Evolutionary conservation across 495 filamentous ascomycete genomes (phyloP).

Genomic region (Hypoxylon crocopeplum): DNA sequence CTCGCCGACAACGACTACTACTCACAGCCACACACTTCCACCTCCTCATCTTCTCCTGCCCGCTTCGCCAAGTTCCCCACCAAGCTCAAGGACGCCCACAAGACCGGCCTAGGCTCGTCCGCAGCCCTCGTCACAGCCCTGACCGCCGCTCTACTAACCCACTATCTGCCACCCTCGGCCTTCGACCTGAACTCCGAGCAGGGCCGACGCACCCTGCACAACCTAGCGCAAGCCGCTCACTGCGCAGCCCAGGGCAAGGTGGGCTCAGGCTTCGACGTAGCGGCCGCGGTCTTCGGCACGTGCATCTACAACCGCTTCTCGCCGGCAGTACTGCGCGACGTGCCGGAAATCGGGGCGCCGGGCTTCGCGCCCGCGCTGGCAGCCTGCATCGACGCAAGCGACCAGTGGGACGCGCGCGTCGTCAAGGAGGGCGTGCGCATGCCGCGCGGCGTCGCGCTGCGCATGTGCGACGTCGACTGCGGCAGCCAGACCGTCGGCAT

Average conservation of each 20-base stretch:
- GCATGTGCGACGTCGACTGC: constrained; percentile 96
- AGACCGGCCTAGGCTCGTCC: constrained; percentile 95
- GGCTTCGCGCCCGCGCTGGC: constrained; percentile 72
- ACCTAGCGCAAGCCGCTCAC: constrained; percentile 90
- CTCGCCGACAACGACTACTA: constrained; percentile 97
- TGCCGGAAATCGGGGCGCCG: constrained; percentile 67
- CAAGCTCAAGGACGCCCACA: constrained; percentile 80
- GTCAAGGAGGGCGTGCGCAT: constrained; percentile 71
- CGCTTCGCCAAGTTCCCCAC: constrained; percentile 82
- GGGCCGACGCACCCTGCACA: constrained; percentile 69
- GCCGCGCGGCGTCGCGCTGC: constrained; percentile 74
- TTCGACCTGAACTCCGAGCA: constrained; percentile 55
- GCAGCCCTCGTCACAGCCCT: constrained; percentile 94
- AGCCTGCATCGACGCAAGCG: constrained; percentile 63
- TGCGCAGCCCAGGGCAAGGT: constrained; percentile 97
- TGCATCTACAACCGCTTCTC: constrained; percentile 92
- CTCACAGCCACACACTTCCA: constrained; percentile 65
- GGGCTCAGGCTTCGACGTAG: constrained; percentile 96
- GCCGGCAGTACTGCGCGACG: constrained; percentile 68
- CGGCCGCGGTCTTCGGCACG: constrained; percentile 87
- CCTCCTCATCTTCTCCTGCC: constrained; percentile 12
- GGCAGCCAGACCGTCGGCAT: constrained; percentile 92
- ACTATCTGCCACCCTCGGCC: constrained; percentile 75
- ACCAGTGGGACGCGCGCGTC: constrained; percentile 79
- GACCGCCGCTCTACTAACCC: constrained; percentile 77